Conservation (phyloP, 2,329 filamentous ascomycete genomes). For the Rugonectria rugulosa region DNA sequence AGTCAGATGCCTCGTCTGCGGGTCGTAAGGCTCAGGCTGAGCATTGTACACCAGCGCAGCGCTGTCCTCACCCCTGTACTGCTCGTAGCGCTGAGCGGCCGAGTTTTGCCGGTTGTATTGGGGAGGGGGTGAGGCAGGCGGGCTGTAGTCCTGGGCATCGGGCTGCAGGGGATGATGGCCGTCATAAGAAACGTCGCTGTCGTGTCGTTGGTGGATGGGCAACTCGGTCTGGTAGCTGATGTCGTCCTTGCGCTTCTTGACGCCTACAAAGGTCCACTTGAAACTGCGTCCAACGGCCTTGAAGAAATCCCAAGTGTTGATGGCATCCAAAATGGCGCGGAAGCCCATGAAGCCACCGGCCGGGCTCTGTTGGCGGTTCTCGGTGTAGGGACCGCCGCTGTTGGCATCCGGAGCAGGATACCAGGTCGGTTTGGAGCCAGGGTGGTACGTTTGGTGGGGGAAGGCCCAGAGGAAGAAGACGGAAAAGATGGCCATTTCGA, state of each 20-base stretch:
- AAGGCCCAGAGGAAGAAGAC: slow-evolving; percentile 85
- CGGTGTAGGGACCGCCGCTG: slow-evolving; percentile 48
- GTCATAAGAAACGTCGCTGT: neutral
- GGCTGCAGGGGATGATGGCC: neutral
- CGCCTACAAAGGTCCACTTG: slow-evolving; percentile 85
- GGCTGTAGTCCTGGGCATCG: neutral
- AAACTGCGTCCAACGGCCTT: slow-evolving; percentile 81
- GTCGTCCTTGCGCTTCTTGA: slow-evolving; percentile 66
- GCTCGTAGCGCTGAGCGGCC: neutral
- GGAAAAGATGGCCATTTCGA: slow-evolving; percentile 86
- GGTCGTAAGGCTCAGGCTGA: slow-evolving; percentile 6
- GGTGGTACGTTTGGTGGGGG: slow-evolving; percentile 74
- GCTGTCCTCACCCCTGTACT: slow-evolving; percentile 2
- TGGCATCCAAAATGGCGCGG: slow-evolving; percentile 72
- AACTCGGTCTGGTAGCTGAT: slow-evolving; percentile 49
- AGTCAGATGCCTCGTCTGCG: neutral
- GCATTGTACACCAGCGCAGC: neutral
- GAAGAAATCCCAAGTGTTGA: slow-evolving; percentile 84
- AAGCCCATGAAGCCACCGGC: slow-evolving; percentile 70
- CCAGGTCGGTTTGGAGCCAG: slow-evolving; percentile 52
- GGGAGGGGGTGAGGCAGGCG: slow-evolving; percentile 5
- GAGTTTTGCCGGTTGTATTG: neutral
- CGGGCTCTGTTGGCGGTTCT: slow-evolving; percentile 59
- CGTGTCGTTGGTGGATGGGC: neutral
- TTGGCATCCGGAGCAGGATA: slow-evolving; percentile 55